Conservation (phyloP, 257 asterid genomes). For the Petrea volubilis region DNA sequence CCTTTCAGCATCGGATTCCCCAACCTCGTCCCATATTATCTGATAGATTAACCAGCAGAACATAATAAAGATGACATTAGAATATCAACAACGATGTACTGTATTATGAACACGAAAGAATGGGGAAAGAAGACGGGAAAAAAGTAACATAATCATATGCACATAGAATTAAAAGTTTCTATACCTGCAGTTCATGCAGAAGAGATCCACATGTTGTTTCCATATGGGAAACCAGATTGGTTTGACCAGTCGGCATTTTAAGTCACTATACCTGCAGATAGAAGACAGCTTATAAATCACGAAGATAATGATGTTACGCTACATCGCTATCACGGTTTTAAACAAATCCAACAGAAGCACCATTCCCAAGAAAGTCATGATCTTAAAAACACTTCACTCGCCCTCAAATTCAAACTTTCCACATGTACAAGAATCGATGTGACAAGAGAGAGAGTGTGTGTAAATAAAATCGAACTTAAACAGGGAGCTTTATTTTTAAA, state of each 20-base stretch:
- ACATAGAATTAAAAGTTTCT: background rate
- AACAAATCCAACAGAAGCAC: slow-evolving; percentile 3
- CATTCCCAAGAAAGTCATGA: background rate
- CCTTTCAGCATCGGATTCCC: slow-evolving; percentile 81
- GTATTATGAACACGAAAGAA: background rate
- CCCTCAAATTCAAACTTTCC: background rate
- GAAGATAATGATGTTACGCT: background rate
- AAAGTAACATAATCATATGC: background rate
- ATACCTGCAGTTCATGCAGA: slow-evolving; percentile 83
- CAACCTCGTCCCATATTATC: slow-evolving; percentile 99
- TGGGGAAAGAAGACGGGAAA: background rate
- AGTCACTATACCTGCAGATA: slow-evolving; percentile 35
- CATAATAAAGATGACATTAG: background rate
- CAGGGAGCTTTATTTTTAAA: background rate
- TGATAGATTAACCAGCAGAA: slow-evolving; percentile 32
- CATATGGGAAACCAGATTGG: slow-evolving; percentile 46
- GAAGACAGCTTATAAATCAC: slow-evolving; percentile 9
- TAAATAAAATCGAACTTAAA: slow-evolving; percentile 1
- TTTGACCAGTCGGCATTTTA: slow-evolving; percentile 43
- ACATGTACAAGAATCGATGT: background rate
- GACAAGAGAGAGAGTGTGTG: background rate
- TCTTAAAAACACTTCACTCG: background rate
- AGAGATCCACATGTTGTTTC: slow-evolving; percentile 89
- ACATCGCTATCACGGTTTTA: background rate
- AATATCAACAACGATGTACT: background rate